Evolutionary conservation across 2,329 filamentous ascomycete genomes (phyloP).

Genomic region (Aspergillus aculeatus): DNA sequence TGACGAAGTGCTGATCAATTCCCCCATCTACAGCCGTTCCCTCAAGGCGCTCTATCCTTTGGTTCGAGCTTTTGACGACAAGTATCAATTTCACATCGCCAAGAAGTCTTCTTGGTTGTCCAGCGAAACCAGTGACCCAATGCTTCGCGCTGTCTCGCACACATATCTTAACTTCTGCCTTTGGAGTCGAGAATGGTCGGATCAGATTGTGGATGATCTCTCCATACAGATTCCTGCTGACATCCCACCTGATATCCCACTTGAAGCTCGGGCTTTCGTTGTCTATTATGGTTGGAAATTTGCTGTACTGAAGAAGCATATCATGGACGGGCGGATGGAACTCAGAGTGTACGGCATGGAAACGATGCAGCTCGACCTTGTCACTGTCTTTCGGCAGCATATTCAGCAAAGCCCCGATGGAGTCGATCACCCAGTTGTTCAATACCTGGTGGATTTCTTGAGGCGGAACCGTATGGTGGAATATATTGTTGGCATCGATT

Average conservation of each 20-base stretch:
- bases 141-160: conserved; percentile 35
- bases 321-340: conserved; percentile 86
- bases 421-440: conserved; percentile 57
- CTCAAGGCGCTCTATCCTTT: conserved; percentile 29
- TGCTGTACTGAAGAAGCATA: conserved; percentile 65
- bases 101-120: conserved; percentile 46
- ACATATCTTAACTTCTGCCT: conserved; percentile 32
- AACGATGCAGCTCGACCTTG: conserved; percentile 69
- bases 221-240: conserved; percentile 35
- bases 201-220: conserved; percentile 37
- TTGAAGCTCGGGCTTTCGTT: conserved; percentile 33
- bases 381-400: conserved; percentile 63
- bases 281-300: conserved; percentile 65
- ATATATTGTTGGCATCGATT: conserved; percentile 86
- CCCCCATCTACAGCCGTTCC: conserved; percentile 17
- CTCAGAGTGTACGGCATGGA: conserved; percentile 76
- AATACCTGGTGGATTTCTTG: conserved; percentile 68
- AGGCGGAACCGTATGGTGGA: conserved; percentile 70
- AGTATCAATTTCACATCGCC: conserved; percentile 39
- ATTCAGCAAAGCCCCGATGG: conserved; percentile 46
- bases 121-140: conserved; percentile 40
- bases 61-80: conserved; percentile 33
- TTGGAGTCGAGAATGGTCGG: conserved; percentile 32
- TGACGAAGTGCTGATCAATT: conserved; percentile 22
- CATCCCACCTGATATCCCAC: conserved; percentile 26